Percentiles rank a stretch among this genome's conserved stretches.
Evolutionary conservation across 768 basidiomycete genomes (phyloP).

Genomic region (Saitozyma sp.): DNA sequence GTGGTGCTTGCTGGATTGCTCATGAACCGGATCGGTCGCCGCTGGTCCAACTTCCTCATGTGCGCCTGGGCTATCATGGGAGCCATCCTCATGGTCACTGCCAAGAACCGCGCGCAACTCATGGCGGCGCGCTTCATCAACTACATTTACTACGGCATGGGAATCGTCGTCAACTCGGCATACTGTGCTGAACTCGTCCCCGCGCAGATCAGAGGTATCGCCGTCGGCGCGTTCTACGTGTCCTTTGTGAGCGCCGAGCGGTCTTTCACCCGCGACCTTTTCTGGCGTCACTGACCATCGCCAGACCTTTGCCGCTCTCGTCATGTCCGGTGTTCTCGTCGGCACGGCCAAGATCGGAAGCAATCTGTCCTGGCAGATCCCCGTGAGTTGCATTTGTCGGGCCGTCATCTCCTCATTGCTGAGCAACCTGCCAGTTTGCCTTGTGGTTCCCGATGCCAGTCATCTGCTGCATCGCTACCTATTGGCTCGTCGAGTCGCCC

Average conservation of each 20-base stretch:
- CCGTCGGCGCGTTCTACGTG: slow-evolving; percentile 1
- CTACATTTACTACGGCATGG: not conserved
- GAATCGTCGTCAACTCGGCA: not conserved
- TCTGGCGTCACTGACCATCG: not conserved
- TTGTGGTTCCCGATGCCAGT: not conserved
- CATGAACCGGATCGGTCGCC: not conserved
- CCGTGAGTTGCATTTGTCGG: too few relatives aligned
- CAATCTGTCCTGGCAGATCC: too few relatives aligned
- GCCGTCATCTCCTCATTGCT: too few relatives aligned
- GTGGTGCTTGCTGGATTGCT: not conserved
- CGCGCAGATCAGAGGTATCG: not conserved
- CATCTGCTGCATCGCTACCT: not conserved
- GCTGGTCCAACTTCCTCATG: slow-evolving; percentile 1
- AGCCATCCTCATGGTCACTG: not conserved
- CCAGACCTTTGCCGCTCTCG: not conserved
- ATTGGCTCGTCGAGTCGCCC: not conserved
- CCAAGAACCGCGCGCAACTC: not conserved
- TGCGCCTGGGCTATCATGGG: not conserved
- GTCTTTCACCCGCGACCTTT: not conserved
- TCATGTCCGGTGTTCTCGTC: not conserved
- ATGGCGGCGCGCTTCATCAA: not conserved
- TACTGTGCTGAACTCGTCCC: not conserved
- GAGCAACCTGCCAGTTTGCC: too few relatives aligned
- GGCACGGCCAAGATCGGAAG: not conserved
- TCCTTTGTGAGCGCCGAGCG: not conserved